Base-by-base conservation (phyloP, 2,329 filamentous ascomycete genomes). In the Pestalotiopsis sp. region DNA sequence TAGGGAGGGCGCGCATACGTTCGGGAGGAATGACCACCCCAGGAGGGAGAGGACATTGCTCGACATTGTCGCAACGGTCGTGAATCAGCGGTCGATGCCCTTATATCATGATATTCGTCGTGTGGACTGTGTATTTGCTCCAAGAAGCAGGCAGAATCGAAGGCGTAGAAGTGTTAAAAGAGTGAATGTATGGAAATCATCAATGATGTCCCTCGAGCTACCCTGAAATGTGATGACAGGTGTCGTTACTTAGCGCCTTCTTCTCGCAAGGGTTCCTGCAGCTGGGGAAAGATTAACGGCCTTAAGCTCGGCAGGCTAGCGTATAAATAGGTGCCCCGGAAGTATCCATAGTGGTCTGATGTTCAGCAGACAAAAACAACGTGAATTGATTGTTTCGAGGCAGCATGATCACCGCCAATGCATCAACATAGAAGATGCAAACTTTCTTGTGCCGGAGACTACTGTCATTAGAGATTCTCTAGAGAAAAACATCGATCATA, bases 1-100 rank as follows among this genome's bases (percentile, higher is more conserved):
- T 45, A 7, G 3, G 45, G 17, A 27, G 55, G 7, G 55, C 45
- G 59, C 36, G n/a, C 39, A 68, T 78, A 88, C 87, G 65, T 82
- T 81, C 60, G 87, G 87, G 63, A 89, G 82, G 74, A 89, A 88
- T 69, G 81, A 81, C 87, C 87, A 89, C 74, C 86, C 87, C 73
- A 88, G 68, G 58, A 89, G 79, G 69, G 86, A 87, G 65, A 89
- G 79, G 64, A 87, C 73, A 66, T 82, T 78, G 39, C 69, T 76
- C 25, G 86, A 86, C 87, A 88, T 88, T 20, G 66, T 75, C 68
- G 58, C 27, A n/a, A 64, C 58, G 23, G 27, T 55, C 9, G 27
- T 55, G n/a, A 5, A 4, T 13, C 31, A 20, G 3, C 7, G 41
- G 9, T 23, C 17, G 62, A 4, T 25, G n/a, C 13, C 7, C 55